Percentiles rank a stretch among this genome's conserved stretches.
Evolutionary conservation across 306 rosid species (phyloP).

Genomic region (Trifolium dubium): DNA sequence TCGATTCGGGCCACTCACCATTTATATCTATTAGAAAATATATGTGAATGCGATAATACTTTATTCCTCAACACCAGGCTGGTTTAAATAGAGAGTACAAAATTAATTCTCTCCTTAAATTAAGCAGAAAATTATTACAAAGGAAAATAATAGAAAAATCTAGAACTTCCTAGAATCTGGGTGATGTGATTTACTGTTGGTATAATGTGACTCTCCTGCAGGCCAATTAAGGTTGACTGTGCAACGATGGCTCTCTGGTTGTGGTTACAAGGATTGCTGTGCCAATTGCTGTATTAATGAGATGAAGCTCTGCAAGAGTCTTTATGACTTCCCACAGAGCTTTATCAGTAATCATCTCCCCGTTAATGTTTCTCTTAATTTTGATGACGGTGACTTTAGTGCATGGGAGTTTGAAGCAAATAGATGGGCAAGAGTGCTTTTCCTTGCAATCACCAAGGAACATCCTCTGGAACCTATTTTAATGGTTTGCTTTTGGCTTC

Average conservation of each 20-base stretch:
- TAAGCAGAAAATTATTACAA: too few relatives aligned
- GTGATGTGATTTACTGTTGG: slow-evolving; percentile 34
- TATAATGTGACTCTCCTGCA: slow-evolving; percentile 43
- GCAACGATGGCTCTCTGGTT: slow-evolving; percentile 78
- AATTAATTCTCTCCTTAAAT: too few relatives aligned
- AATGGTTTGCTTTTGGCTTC: slow-evolving; percentile 57
- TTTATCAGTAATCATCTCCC: slow-evolving; percentile 49
- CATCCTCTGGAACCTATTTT: slow-evolving; percentile 60
- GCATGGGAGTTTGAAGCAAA: slow-evolving; percentile 88
- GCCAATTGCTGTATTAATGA: slow-evolving; percentile 58
- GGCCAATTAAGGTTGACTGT: slow-evolving; percentile 71
- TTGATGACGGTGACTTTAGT: slow-evolving; percentile 76
- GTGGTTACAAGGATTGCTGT: slow-evolving; percentile 61
- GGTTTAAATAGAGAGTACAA: too few relatives aligned
- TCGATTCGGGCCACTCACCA: too few relatives aligned
- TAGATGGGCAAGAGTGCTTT: slow-evolving; percentile 91
- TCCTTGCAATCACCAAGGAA: slow-evolving; percentile 69
- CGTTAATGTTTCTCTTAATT: slow-evolving; percentile 50
- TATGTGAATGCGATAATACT: too few relatives aligned
- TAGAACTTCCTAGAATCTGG: not conserved
- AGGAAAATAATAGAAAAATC: too few relatives aligned
- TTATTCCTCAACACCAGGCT: too few relatives aligned
- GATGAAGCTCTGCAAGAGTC: slow-evolving; percentile 62
- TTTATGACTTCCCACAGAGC: slow-evolving; percentile 70
- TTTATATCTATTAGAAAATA: too few relatives aligned